Evolutionary conservation across 805 yeast species (phyloP), one percentile per base, ranked within the genome.

Genomic region (Ogataea polymorpha): DNA sequence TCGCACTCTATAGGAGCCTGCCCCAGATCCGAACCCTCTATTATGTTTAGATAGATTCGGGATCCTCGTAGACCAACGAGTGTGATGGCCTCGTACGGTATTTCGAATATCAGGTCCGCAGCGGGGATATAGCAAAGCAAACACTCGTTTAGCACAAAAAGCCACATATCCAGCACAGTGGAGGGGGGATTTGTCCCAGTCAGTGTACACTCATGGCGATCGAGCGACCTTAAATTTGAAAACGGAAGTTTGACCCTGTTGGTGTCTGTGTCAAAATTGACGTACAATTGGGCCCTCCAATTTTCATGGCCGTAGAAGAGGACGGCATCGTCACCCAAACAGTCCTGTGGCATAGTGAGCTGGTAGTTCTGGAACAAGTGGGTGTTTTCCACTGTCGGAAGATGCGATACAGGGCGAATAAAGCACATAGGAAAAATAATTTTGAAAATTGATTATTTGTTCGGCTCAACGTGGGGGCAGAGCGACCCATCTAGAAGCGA

Each of bases 331-430:
- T 43, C 48, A 13, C 37, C 48, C 10, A 47, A 36, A 28, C 43
- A 53, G 18, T 45, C 37, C 32, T 51, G 55, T 14, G 65, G 65
- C 1, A 58, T 48, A 6, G 58, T 51, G 15, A 49, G 44, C 12
- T 49, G 49, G 37, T 50, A 58, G 2, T 45, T 42, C 2, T 55
- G 32, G 13, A 54, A 44, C 3, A 51, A 46, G 18, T 60, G 60
- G 12, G 63, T 53, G 42, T 59, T 61, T 32, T 61, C 65, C 12
- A 56, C 42, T 3, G 64, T 54, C 2, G 65, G 65, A 9, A 53
- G 45, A 34, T 51, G 50, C n/a, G 38, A 20, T 6, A 50, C 45
- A 28, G 40, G 38, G 32, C 61, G 39, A 16, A 48, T 41, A 27
- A 36, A 35, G 24, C 28, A 17, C 34, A 39, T 37, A 30, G 21